phyloP scores from a whole-genome alignment of 164 flowering plant species.

The Hamamelis virginiana region DNA sequence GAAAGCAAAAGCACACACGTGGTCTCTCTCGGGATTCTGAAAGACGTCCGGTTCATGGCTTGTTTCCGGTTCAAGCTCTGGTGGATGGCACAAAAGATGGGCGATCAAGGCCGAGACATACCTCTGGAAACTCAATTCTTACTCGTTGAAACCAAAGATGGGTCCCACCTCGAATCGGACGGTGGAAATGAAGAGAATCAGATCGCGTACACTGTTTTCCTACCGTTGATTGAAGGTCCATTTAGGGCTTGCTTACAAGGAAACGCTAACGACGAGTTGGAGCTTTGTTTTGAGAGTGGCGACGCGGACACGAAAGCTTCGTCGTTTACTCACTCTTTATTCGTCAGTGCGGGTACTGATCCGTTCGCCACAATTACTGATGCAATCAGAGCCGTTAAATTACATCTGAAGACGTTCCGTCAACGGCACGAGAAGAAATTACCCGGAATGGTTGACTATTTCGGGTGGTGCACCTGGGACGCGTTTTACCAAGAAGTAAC shows the following conservation, averaged over 20 bases:
- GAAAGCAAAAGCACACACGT: slow-evolving; percentile 65
- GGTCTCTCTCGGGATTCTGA: slow-evolving; percentile 63
- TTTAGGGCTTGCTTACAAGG: slow-evolving; percentile 85
- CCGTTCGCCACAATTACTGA: slow-evolving; percentile 66
- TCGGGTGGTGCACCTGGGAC: slow-evolving; percentile 99
- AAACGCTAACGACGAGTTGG: slow-evolving; percentile 60
- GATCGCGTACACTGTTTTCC: slow-evolving; percentile 67
- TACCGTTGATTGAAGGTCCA: slow-evolving; percentile 80
- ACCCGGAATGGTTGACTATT: slow-evolving; percentile 77
- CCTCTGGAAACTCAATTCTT: slow-evolving; percentile 93
- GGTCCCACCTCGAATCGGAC: slow-evolving; percentile 43
- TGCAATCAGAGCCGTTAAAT: slow-evolving; percentile 61
- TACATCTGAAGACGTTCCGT: slow-evolving; percentile 69
- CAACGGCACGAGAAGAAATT: slow-evolving; percentile 78
- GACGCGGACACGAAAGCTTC: slow-evolving; percentile 59
- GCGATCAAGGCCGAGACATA: slow-evolving; percentile 65
- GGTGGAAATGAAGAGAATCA: slow-evolving; percentile 30
- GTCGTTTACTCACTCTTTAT: slow-evolving; percentile 61
- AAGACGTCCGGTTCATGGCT: slow-evolving; percentile 71
- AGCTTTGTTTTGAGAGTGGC: slow-evolving; percentile 90
- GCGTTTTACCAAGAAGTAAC: slow-evolving; percentile 94
- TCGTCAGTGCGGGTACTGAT: slow-evolving; percentile 64
- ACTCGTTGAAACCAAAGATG: slow-evolving; percentile 59
- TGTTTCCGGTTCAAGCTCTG: slow-evolving; percentile 90
- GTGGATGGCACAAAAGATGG: slow-evolving; percentile 99